Evolutionary conservation across 345 rosid genomes (phyloP).

Genomic region (Draba incana): DNA sequence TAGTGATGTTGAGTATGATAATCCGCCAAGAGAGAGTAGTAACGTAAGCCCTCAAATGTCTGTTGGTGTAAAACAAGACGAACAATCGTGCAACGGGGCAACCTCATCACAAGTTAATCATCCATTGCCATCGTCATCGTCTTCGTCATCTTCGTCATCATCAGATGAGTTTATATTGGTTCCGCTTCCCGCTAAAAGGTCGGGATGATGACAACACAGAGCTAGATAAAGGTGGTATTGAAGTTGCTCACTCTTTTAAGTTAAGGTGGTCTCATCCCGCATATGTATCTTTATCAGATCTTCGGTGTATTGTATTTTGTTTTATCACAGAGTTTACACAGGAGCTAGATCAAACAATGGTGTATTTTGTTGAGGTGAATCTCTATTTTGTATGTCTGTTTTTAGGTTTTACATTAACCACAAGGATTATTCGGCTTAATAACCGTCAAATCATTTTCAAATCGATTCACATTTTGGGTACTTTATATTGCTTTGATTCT

Average conservation of each 20-base stretch:
- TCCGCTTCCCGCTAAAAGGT: background rate
- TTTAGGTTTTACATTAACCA: background rate
- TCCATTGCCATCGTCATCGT: background rate
- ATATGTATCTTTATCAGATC: background rate
- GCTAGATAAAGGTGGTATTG: background rate
- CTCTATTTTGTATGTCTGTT: background rate
- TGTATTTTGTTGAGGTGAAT: background rate
- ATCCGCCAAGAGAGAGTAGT: background rate
- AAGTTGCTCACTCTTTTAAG: slow-evolving; percentile 15
- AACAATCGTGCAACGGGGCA: background rate
- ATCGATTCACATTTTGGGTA: background rate
- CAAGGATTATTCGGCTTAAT: background rate
- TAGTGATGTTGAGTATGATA: slow-evolving; percentile 22
- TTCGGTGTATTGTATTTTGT: slow-evolving; percentile 1
- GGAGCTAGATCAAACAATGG: slow-evolving; percentile 8
- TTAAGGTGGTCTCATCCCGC: background rate
- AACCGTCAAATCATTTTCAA: background rate
- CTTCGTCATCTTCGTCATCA: slow-evolving; percentile 25
- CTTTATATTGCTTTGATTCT: background rate
- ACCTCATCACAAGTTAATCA: background rate
- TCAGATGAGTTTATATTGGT: background rate
- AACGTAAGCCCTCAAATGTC: background rate
- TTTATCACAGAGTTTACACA: slow-evolving; percentile 10
- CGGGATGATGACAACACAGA: background rate
- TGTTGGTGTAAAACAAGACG: slow-evolving; percentile 15